A percentile compares a stretch with the other conserved stretches of the same genome.
phyloP scores from a whole-genome alignment of 1,139 yeast genomes.

The Meyerozyma carpophila region DNA sequence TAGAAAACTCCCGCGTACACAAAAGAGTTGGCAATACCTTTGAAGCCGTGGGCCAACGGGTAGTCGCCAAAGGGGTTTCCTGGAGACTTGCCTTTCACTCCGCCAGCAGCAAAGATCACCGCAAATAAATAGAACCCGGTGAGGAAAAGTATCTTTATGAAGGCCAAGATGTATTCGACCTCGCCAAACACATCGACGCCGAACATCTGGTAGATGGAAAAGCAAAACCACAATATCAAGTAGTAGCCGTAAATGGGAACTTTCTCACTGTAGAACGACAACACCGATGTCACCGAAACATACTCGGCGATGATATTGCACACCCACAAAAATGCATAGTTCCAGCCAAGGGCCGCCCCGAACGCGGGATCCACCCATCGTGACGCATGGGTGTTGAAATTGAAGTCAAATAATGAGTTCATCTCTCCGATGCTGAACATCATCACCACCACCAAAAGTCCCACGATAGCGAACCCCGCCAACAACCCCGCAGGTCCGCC shows the following conservation, averaged over 20 bases:
- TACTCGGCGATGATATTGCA: slow-evolving; percentile 17
- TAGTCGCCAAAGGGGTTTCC: slow-evolving; percentile 24
- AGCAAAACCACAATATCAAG: slow-evolving; percentile 3
- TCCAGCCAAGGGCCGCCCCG: slow-evolving; percentile 7
- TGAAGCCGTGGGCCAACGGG: slow-evolving; percentile 44
- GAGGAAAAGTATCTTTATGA: slow-evolving; percentile 5
- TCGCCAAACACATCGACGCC: slow-evolving; percentile 6
- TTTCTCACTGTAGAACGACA: slow-evolving; percentile 5
- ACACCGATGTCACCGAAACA: slow-evolving; percentile 8
- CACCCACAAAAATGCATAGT: slow-evolving; percentile 4
- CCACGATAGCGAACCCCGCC: slow-evolving; percentile 7
- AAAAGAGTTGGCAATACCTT: slow-evolving; percentile 47
- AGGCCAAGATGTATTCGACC: slow-evolving; percentile 4
- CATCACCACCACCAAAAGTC: slow-evolving; percentile 15
- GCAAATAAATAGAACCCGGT: slow-evolving; percentile 8
- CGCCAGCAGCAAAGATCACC: slow-evolving; percentile 8
- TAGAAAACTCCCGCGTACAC: not conserved
- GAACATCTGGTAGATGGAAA: slow-evolving; percentile 6
- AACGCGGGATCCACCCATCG: slow-evolving; percentile 6
- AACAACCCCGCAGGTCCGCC: slow-evolving; percentile 6
- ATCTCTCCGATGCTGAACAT: slow-evolving; percentile 12
- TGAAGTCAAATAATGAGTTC: slow-evolving; percentile 8
- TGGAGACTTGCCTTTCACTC: slow-evolving; percentile 7
- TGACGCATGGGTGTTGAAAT: slow-evolving; percentile 7
- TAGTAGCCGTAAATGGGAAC: slow-evolving; percentile 6